Conservation (phyloP, 169 alveolate genomes). For the Plasmodium cynomolgi region DNA sequence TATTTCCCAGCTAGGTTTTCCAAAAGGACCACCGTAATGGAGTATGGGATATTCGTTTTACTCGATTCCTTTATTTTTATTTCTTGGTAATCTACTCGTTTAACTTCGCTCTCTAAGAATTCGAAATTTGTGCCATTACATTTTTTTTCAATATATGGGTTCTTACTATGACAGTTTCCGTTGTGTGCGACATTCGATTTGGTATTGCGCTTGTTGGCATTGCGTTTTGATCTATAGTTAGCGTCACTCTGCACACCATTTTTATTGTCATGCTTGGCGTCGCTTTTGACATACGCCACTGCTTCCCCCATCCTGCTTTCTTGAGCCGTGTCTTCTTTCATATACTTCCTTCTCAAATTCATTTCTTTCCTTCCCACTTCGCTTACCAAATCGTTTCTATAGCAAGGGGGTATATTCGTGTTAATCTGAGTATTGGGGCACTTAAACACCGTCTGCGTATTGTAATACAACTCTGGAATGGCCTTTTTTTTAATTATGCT, state of each 20-base stretch:
- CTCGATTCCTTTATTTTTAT: slow-evolving; percentile 59
- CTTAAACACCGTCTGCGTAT: slow-evolving; percentile 56
- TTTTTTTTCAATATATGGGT: slow-evolving; percentile 26
- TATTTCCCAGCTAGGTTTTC: slow-evolving; percentile 81
- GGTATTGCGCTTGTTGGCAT: not conserved
- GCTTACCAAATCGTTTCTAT: not conserved
- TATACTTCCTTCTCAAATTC: not conserved
- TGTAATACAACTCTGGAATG: slow-evolving; percentile 77
- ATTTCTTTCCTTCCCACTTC: not conserved
- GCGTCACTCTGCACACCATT: not conserved
- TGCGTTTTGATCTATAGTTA: not conserved
- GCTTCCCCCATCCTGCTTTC: not conserved
- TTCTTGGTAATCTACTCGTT: slow-evolving; percentile 80
- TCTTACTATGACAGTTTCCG: not conserved
- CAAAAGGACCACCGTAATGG: slow-evolving; percentile 79
- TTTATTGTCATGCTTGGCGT: not conserved
- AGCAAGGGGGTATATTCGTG: slow-evolving; percentile 16
- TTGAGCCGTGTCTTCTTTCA: not conserved
- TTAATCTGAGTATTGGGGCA: slow-evolving; percentile 45
- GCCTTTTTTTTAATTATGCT: slow-evolving; percentile 76
- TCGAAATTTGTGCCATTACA: slow-evolving; percentile 75
- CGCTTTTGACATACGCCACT: not conserved
- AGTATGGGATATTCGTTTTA: slow-evolving; percentile 76
- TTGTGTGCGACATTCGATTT: not conserved
- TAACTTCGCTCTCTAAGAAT: slow-evolving; percentile 55